Evolutionary conservation across 257 asterid species (phyloP).

Genomic region (Phtheirospermum japonicum): DNA sequence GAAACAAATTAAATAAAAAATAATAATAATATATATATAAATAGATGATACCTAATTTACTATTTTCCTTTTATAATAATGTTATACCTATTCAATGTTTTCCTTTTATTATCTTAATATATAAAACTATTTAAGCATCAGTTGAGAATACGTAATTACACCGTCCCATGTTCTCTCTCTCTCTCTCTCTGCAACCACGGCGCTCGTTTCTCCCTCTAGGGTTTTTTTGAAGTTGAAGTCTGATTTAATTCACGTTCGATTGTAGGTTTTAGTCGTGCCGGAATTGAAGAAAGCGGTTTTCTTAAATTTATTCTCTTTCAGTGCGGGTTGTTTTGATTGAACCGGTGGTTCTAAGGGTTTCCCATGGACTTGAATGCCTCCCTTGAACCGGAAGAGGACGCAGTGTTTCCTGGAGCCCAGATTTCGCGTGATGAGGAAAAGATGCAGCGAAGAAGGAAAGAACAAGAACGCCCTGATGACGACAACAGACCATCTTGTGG

Average conservation of each 20-base stretch:
- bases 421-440: too few species aligned
- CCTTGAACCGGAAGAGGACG: conserved; percentile 94
- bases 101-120: too few species aligned
- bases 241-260: conserved; percentile 24
- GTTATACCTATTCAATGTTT: too few species aligned
- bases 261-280: conserved; percentile 31
- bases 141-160: too few species aligned
- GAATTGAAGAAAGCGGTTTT: conserved; percentile 19
- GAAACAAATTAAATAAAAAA: too few species aligned
- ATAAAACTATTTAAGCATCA: too few species aligned
- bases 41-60: too few species aligned
- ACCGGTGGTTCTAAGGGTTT: not conserved
- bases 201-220: conserved; percentile 10
- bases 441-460: conserved; percentile 56
- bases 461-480: conserved; percentile 63
- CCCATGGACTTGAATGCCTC: conserved; percentile 95
- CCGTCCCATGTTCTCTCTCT: too few species aligned
- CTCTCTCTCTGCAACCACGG: too few species aligned
- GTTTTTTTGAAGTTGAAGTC: conserved; percentile 29
- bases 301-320: not conserved
- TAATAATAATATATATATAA: too few species aligned
- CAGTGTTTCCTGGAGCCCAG: conserved; percentile 54
- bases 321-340: conserved; percentile 6
- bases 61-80: too few species aligned
- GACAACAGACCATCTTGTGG: conserved; percentile 51